Evolutionary conservation across 805 yeast genomes (phyloP).

Genomic region (Candida odintsovae): DNA sequence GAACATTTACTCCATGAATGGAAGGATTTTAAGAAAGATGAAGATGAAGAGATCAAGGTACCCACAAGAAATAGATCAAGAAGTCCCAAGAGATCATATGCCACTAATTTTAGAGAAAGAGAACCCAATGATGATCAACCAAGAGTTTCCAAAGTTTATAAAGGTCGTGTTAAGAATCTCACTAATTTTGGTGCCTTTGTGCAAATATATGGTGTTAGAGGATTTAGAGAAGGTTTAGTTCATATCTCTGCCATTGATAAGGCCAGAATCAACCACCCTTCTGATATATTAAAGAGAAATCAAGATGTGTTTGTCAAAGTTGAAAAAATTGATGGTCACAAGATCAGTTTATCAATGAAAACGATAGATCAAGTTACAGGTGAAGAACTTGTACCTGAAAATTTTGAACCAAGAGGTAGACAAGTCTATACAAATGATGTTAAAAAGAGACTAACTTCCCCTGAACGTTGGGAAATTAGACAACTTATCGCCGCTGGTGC

Average conservation of each 20-base stretch:
- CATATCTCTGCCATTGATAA: constrained; percentile 67
- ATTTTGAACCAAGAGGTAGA: constrained; percentile 9
- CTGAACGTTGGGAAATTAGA: constrained; percentile 86
- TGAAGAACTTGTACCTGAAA: constrained; percentile 15
- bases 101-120: constrained; percentile 11
- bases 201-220: constrained; percentile 35
- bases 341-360: constrained; percentile 60
- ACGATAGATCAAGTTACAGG: constrained; percentile 72
- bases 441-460: constrained; percentile 59
- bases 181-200: constrained; percentile 79
- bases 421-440: constrained; percentile 12
- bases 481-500: constrained; percentile 81
- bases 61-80: constrained; percentile 9
- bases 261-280: constrained; percentile 48
- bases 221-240: constrained; percentile 53
- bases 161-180: constrained; percentile 55
- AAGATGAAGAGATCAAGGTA: constrained; percentile 8
- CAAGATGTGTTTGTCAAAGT: constrained; percentile 67
- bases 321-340: constrained; percentile 37
- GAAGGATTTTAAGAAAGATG: constrained; percentile 21
- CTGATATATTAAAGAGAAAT: constrained; percentile 48
- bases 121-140: constrained; percentile 26
- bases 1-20: constrained; percentile 10
- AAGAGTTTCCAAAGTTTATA: constrained; percentile 42
- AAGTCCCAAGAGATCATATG: constrained; percentile 3